These are phyloP conservation scores for Epichloe elymi DNA, from an alignment of 2,329 filamentous ascomycete genomes.

Conservation along the genomic window DNA sequence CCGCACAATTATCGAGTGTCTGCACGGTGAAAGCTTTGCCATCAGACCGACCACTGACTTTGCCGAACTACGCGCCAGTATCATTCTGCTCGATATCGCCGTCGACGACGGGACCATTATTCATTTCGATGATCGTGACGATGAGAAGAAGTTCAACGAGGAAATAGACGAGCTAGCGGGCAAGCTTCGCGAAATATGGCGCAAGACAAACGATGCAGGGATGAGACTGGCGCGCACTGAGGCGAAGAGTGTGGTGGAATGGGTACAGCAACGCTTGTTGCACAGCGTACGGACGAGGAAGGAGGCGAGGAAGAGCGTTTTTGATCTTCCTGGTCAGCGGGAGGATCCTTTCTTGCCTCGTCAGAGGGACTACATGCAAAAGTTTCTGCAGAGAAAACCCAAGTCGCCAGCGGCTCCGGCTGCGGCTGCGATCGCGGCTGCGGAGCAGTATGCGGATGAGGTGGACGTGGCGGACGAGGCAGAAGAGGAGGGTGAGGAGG, in stretches of 20 bases:
- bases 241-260: constrained; percentile 63
- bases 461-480: neutral
- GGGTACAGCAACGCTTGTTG: constrained; percentile 58
- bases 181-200: constrained; percentile 42
- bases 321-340: constrained; percentile 23
- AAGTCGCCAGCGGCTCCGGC: neutral
- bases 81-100: constrained; percentile 59
- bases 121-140: constrained; percentile 15
- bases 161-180: constrained; percentile 54
- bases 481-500: neutral
- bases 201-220: constrained; percentile 59
- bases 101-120: constrained; percentile 47
- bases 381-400: constrained; percentile 24
- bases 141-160: constrained; percentile 47
- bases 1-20: constrained; percentile 29
- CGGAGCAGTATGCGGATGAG: too few relatives aligned
- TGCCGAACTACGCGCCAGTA: constrained; percentile 48
- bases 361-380: constrained; percentile 38
- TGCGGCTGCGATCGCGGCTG: too few relatives aligned
- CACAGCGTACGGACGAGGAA: constrained; percentile 56
- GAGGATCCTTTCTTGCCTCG: constrained; percentile 27
- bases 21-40: constrained; percentile 35
- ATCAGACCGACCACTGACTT: constrained; percentile 51
- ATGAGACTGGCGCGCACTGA: constrained; percentile 61
- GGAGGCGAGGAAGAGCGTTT: constrained; percentile 39